Evolutionary conservation across 495 filamentous ascomycete genomes (phyloP), one percentile per base, ranked within the genome.

Genomic region (Hypomontagnella submonticulosa): DNA sequence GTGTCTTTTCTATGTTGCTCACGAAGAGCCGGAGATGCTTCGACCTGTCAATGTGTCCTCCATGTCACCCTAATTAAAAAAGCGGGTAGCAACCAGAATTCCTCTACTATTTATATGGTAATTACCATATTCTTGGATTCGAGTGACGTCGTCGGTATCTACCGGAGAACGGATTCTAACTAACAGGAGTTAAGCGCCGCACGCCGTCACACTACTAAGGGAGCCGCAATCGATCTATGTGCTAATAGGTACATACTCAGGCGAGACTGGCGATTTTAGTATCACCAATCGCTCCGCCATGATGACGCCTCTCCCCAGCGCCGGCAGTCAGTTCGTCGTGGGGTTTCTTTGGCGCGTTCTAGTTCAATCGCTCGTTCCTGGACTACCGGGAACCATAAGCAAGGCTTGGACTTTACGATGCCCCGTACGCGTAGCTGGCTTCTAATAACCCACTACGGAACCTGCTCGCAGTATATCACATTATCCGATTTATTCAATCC

Each of bases 161-260:
- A 32, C 36, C 42, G 55, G 42, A 38, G 36, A n/a, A n/a, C 5
- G n/a, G 54, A 4, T 7, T 42, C 36, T 60, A 60, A 55, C 48
- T 36, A 5, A 54, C 38, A 53, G 38, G 7, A 62, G 43, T 33
- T 57, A 63, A 56, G 44, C 43, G 58, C 49, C n/a, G 3, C 19
- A 20, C 19, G n/a, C 49, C 56, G 49, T 52, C 50, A 20, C 34
- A 40, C 42, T 43, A 55, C 41, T 20, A 49, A 41, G 40, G 59
- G 59, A 62, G 50, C 59, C 50, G 30, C 50, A 55, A 40, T 23
- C 41, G n/a, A 51, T 44, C 43, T 37, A 55, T n/a, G n/a, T n/a
- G n/a, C n/a, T n/a, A n/a, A n/a, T n/a, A n/a, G n/a, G n/a, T n/a
- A n/a, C n/a, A n/a, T n/a, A n/a, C n/a, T n/a, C n/a, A n/a, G n/a